phyloP scores from a whole-genome alignment of 2,329 filamentous ascomycete species.

The Samsoniella hepiali region DNA sequence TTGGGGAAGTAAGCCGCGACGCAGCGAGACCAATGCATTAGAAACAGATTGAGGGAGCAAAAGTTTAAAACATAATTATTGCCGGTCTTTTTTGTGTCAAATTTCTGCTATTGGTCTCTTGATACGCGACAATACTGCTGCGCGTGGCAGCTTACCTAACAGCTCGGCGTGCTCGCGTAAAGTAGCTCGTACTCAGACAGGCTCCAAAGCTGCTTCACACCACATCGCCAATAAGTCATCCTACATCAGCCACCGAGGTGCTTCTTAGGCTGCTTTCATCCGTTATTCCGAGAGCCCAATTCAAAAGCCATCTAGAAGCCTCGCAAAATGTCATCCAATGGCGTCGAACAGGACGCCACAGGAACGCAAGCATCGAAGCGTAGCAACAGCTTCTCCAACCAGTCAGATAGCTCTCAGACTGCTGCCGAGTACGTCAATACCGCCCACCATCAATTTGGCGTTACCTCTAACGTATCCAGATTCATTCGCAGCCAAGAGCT shows the following conservation, averaged over 20 bases:
- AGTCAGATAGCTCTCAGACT: constrained; percentile 64
- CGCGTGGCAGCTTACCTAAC: constrained; percentile 15
- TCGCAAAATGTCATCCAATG: constrained; percentile 9
- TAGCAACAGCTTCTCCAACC: constrained; percentile 57
- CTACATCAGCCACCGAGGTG: neutral
- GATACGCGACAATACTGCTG: neutral
- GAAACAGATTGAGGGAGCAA: no score
- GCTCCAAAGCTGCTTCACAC: neutral
- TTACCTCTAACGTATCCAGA: constrained; percentile 39
- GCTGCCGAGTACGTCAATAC: constrained; percentile 59
- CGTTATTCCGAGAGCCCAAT: neutral
- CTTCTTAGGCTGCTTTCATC: neutral
- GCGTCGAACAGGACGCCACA: constrained; percentile 22
- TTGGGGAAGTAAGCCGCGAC: neutral
- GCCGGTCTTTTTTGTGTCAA: neutral
- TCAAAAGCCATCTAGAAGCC: neutral
- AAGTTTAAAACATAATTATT: neutral
- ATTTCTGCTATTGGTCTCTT: neutral
- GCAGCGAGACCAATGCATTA: neutral
- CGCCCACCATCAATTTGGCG: neutral
- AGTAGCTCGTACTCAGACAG: constrained; percentile 7
- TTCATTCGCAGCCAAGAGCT: constrained; percentile 87
- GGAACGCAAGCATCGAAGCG: constrained; percentile 33
- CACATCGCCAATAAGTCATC: neutral
- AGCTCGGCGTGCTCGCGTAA: neutral